Evolutionary conservation across 129 eudicot genomes (phyloP).

Genomic region (Pseudognaphalium luteoalbum): DNA sequence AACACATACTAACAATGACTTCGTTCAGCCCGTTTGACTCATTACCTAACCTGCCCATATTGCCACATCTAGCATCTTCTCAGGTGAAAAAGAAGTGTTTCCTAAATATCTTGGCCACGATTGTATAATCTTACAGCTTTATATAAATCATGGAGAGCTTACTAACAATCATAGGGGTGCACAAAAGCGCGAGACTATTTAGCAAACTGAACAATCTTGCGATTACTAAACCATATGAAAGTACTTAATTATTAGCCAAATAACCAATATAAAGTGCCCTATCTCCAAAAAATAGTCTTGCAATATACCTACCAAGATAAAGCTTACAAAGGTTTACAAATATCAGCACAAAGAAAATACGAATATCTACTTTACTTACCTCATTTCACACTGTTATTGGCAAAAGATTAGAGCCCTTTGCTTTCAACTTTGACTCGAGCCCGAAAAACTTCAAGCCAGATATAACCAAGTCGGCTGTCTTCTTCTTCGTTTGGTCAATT

Average conservation of each 20-base stretch:
- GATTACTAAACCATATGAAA: neutral
- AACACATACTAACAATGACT: neutral
- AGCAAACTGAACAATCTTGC: neutral
- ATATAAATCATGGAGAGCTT: neutral
- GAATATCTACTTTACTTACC: constrained; percentile 23
- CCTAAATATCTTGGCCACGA: neutral
- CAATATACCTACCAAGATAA: neutral
- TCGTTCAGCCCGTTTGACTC: neutral
- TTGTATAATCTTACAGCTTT: neutral
- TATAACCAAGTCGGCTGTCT: constrained; percentile 79
- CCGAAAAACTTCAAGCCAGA: constrained; percentile 86
- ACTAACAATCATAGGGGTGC: too few species aligned
- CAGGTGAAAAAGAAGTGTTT: neutral
- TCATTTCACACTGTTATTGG: constrained; percentile 39
- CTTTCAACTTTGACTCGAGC: constrained; percentile 69
- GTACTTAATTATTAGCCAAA: neutral
- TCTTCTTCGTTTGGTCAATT: constrained; percentile 81
- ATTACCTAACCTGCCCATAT: neutral
- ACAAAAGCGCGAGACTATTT: neutral
- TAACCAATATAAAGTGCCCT: neutral
- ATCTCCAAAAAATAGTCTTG: neutral
- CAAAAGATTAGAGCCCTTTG: constrained; percentile 67
- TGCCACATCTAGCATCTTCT: neutral
- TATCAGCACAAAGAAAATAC: neutral
- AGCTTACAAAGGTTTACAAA: neutral